phyloP scores from a whole-genome alignment of 2,329 filamentous ascomycete genomes.

The Bertia moriformis region DNA sequence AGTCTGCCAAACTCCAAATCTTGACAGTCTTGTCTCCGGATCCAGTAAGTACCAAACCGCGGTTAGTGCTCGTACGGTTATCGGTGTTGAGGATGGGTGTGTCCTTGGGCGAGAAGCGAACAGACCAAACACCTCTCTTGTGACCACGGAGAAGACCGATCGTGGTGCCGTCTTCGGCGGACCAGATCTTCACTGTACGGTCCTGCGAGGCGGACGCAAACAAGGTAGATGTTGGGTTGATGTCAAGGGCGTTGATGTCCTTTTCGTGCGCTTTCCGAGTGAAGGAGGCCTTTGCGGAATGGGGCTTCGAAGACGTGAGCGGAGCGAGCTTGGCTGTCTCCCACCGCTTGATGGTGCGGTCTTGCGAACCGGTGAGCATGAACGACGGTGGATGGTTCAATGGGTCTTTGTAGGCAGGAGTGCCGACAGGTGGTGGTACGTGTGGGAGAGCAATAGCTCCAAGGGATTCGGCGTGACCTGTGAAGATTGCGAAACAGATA shows the following conservation, averaged over 20 bases:
- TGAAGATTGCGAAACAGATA: constrained; percentile 50
- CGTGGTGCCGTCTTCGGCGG: constrained; percentile 51
- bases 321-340: constrained; percentile 30
- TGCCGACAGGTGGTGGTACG: constrained; percentile 34
- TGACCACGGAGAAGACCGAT: constrained; percentile 58
- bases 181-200: constrained; percentile 62
- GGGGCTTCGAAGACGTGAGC: constrained; percentile 15
- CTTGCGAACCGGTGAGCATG: constrained; percentile 57
- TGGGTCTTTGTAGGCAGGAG: constrained; percentile 42
- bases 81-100: constrained; percentile 40
- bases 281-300: constrained; percentile 39
- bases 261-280: constrained; percentile 66
- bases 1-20: constrained; percentile 59
- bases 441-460: constrained; percentile 55
- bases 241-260: constrained; percentile 61
- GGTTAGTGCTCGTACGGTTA: constrained; percentile 35
- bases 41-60: constrained; percentile 54
- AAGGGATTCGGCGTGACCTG: constrained; percentile 59
- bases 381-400: constrained; percentile 49
- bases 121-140: constrained; percentile 60
- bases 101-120: constrained; percentile 52
- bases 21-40: constrained; percentile 62
- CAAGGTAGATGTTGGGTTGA: constrained; percentile 39
- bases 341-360: constrained; percentile 62
- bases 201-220: constrained; percentile 66